Base-by-base conservation (phyloP, 805 yeast species). In the Lipomyces orientalis region DNA sequence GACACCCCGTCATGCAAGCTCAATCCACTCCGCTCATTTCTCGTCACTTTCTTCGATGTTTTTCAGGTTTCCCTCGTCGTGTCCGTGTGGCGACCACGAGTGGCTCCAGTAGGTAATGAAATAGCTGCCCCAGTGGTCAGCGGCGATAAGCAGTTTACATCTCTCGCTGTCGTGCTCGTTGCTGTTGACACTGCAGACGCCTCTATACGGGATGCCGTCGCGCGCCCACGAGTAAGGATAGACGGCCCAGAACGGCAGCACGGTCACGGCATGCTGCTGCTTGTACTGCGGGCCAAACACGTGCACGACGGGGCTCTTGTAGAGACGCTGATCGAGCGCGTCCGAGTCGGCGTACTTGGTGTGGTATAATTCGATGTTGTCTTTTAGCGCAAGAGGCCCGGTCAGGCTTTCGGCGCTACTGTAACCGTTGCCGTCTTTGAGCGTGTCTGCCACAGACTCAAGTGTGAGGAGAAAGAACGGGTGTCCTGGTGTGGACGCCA, bases 401-500 rank as follows among this genome's bases (percentile, higher is more conserved):
- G 49, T 43, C 1, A 43, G 49, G 22, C 4, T 9, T n/a, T 43
- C 49, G 3, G 49, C 49, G 9, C 8, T 43, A 3, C n/a, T 43
- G 5, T 3, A 19, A 7, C 19, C 9, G 49, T 5, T 19, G 3
- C 22, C 49, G 4, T 7, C 10, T n/a, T 43, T n/a, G 7, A 43
- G 49, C 49, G 8, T 43, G 1, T n/a, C 22, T 8, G n/a, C n/a
- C 7, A 43, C 49, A 8, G 8, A 7, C 25, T 43, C 49, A 9
- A 43, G n/a, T 7, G 49, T 6, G 25, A 52, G 55, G 8, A 52
- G 55, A 12, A 25, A 52, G 55, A 52, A 52, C 4, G 55, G 55
- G 55, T 52, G 55, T 10, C 55, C 29, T 7, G 55, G 55, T 9
- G 55, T 25, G 22, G 55, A 3, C n/a, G 55, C 55, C 55, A 52